Conservation (phyloP, 345 rosid species). For the Hibiscus syriacus region DNA sequence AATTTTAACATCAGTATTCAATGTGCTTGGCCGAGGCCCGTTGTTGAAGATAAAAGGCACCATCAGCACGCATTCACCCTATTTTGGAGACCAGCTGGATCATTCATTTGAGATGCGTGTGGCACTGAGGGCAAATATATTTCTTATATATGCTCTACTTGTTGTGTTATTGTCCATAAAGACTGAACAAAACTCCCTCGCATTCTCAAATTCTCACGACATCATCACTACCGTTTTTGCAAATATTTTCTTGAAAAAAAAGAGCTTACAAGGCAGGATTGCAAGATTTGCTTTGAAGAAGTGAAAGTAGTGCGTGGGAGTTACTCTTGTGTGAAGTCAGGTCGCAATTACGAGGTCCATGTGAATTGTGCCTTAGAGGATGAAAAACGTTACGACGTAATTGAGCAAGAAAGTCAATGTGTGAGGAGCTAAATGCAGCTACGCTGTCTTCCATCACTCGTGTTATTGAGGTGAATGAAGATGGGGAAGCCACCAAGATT, state of each 20-base stretch:
- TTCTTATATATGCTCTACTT: slow-evolving; percentile 11
- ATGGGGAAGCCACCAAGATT: slow-evolving; percentile 2
- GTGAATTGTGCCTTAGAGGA: slow-evolving; percentile 12
- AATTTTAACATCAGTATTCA: not conserved
- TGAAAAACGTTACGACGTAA: slow-evolving; percentile 9
- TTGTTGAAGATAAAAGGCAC: not conserved
- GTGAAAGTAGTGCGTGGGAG: slow-evolving; percentile 6
- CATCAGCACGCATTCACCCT: not conserved
- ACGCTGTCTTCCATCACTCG: not conserved
- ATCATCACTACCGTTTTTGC: not conserved
- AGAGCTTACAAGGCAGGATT: not conserved
- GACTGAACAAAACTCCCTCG: not conserved
- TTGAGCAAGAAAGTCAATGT: not conserved
- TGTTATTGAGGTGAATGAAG: not conserved
- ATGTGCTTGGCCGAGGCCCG: not conserved
- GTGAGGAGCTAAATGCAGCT: not conserved
- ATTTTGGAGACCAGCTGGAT: not conserved
- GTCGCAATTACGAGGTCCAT: slow-evolving; percentile 15
- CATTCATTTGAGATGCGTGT: slow-evolving; percentile 20
- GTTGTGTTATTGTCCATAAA: not conserved
- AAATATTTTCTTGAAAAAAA: not conserved
- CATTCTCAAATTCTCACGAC: not conserved
- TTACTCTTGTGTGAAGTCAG: slow-evolving; percentile 2
- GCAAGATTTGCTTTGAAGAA: slow-evolving; percentile 4
- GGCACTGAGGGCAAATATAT: not conserved